Evolutionary conservation across 768 basidiomycete species (phyloP), one percentile per base, ranked within the genome.

Genomic region (Jaapia argillacea): DNA sequence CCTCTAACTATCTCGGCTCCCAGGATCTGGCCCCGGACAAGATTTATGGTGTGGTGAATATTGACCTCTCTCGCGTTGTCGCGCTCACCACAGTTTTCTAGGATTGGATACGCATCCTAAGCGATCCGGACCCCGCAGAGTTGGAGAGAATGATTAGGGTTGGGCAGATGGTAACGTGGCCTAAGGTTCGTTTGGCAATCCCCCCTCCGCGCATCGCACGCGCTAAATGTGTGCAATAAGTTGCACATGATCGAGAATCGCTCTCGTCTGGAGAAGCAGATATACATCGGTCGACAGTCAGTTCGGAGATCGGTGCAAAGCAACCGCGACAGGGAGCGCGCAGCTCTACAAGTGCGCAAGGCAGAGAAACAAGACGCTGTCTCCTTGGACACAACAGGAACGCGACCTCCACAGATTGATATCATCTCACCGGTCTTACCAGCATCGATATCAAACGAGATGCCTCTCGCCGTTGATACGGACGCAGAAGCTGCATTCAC

Each of bases 211-310:
- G 16, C 16, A 33, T 33, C 10, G 10, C 31, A 16, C 16, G 16
- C 16, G 31, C 16, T 33, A 10, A 33, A 10, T 33, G 31, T 7
- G 10, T 12, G 13, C 10, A 10, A 22, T 10, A 24, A 93, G 91
- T 64, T 96, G 12, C 90, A 89, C 53, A 97, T 98, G 77, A 87
- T 97, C 46, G 79, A 84, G 56, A 97, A 98, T 58, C 74, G 94
- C n/a, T 72, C 78, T 50, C 75, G 77, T 6, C 68, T 89, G n/a
- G 84, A 96, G 61, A 80, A 79, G 43, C 81, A 90, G 52, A 87
- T 96, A 39, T 68, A 80, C 31, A 65, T 81, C 7, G 91, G 92
- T 16, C 79, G 91, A 7, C 78, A 84, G 54, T 69, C 70, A 41
- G 71, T 89, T 33, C 81, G 87, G 16, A 71, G 62, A 47, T 64